phyloP scores from a whole-genome alignment of 495 filamentous ascomycete species.

The Aspergillus indologenus region DNA sequence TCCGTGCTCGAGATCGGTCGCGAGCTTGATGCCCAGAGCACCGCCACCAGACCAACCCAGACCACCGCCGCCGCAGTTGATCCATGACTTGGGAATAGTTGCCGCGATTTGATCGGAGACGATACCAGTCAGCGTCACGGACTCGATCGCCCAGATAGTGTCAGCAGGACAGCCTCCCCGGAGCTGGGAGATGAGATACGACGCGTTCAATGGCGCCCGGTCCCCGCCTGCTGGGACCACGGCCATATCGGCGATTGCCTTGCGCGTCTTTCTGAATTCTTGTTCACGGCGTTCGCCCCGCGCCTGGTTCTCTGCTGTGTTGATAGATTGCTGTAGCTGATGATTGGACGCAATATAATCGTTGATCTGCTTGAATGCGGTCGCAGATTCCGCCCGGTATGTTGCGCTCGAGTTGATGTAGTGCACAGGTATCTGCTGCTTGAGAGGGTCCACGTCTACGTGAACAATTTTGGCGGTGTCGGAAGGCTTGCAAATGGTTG shows the following conservation, averaged over 20 bases:
- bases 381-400: slow-evolving; percentile 72
- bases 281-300: slow-evolving; percentile 57
- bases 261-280: slow-evolving; percentile 58
- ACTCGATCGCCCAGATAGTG: slow-evolving; percentile 83
- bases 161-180: slow-evolving; percentile 65
- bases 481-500: slow-evolving; percentile 55
- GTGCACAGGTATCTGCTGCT: slow-evolving; percentile 81
- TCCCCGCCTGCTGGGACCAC: slow-evolving; percentile 47
- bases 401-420: slow-evolving; percentile 72
- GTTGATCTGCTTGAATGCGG: slow-evolving; percentile 69
- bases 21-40: slow-evolving; percentile 84
- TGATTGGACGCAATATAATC: slow-evolving; percentile 49
- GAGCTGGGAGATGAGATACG: slow-evolving; percentile 65
- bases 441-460: slow-evolving; percentile 82
- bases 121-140: slow-evolving; percentile 77
- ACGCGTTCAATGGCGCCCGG: slow-evolving; percentile 65
- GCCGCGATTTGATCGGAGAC: slow-evolving; percentile 81
- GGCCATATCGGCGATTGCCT: slow-evolving; percentile 55
- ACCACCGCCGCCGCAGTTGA: slow-evolving; percentile 93
- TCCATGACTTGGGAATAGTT: slow-evolving; percentile 74
- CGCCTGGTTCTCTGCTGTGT: slow-evolving; percentile 39
- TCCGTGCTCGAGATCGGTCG: slow-evolving; percentile 57
- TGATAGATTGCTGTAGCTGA: slow-evolving; percentile 43
- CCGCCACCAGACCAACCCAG: slow-evolving; percentile 95
- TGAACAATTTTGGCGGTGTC: slow-evolving; percentile 67